A percentile compares a stretch with the other conserved stretches of the same genome.
These are phyloP conservation scores for Phytophthora agathidicida DNA, from an alignment of 352 stramenopile species.

Conservation along the genomic window DNA sequence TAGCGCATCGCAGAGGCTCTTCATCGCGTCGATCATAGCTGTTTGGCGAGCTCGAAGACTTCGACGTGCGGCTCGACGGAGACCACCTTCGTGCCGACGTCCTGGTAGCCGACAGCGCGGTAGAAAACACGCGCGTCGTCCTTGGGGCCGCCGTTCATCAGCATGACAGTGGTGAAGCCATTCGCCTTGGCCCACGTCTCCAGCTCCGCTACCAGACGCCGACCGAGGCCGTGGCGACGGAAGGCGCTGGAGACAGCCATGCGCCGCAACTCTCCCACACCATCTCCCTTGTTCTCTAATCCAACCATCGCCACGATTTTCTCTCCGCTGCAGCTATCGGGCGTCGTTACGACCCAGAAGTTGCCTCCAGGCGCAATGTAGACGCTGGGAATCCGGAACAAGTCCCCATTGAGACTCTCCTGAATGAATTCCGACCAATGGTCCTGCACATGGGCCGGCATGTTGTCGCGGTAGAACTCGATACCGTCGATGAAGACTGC, in stretches of 20 bases:
- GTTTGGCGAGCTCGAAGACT: constrained; percentile 42
- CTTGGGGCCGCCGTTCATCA: constrained; percentile 46
- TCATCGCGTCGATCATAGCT: constrained; percentile 35
- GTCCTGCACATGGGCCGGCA: constrained; percentile 17
- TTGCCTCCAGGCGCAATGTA: constrained; percentile 46
- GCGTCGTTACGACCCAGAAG: constrained; percentile 48
- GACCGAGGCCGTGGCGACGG: constrained; percentile 45
- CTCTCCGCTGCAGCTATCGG: not conserved
- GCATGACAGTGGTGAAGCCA: constrained; percentile 34
- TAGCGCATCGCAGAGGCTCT: not conserved
- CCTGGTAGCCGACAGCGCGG: constrained; percentile 34
- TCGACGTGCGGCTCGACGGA: constrained; percentile 39
- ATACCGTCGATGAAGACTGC: constrained; percentile 35
- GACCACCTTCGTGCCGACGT: constrained; percentile 29
- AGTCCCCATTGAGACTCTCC: constrained; percentile 32
- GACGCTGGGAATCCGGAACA: constrained; percentile 30
- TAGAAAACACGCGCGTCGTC: constrained; percentile 46
- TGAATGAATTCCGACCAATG: constrained; percentile 39
- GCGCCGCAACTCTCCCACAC: constrained; percentile 46
- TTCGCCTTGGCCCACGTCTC: constrained; percentile 45
- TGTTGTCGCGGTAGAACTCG: constrained; percentile 26
- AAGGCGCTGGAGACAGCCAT: constrained; percentile 46
- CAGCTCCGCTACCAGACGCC: constrained; percentile 40
- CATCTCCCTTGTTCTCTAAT: constrained; percentile 39
- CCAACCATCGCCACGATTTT: constrained; percentile 49